phyloP scores from a whole-genome alignment of 2,329 filamentous ascomycete genomes.

The Aspergillus felis region DNA sequence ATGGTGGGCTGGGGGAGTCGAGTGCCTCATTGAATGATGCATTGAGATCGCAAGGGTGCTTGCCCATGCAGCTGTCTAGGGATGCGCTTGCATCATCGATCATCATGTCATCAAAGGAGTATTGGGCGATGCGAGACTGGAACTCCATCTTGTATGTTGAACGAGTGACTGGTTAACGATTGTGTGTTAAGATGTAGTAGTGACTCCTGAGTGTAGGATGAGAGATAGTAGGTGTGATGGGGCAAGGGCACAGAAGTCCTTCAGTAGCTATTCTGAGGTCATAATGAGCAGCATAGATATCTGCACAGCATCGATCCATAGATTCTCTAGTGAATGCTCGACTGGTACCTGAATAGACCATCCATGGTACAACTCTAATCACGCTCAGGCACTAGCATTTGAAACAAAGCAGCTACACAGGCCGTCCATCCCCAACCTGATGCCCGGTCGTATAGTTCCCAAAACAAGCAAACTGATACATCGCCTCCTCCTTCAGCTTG shows the following conservation, averaged over 20 bases:
- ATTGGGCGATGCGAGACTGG: neutral
- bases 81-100: neutral
- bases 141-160: neutral
- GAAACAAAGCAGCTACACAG: conserved; percentile 3
- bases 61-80: neutral
- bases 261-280: neutral
- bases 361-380: neutral
- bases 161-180: neutral
- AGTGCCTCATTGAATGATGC: neutral
- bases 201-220: neutral
- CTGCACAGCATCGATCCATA: too few relatives aligned
- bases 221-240: neutral
- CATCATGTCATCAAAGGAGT: neutral
- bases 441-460: conserved; percentile 20
- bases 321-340: neutral
- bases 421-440: conserved; percentile 25
- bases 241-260: neutral
- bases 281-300: neutral
- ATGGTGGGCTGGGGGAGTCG: neutral
- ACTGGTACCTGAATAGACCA: neutral
- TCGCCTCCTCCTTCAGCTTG: conserved; percentile 21
- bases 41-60: neutral
- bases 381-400: neutral
- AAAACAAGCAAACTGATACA: conserved; percentile 29
- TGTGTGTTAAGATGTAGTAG: neutral